phyloP scores from a whole-genome alignment of 2,329 filamentous ascomycete species.

The Cryoendolithus antarcticus region DNA sequence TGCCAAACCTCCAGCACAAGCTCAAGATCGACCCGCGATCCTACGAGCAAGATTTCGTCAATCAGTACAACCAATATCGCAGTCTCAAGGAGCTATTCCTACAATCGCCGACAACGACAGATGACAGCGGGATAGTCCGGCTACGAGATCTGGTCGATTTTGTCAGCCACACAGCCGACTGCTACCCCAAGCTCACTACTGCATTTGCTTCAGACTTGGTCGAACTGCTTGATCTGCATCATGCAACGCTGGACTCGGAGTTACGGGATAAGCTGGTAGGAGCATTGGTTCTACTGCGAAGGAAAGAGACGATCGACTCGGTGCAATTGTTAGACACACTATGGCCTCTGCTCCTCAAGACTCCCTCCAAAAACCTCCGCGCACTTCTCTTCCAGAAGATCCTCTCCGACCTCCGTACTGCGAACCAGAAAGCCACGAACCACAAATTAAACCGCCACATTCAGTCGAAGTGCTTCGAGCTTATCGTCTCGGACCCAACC shows the following conservation, averaged over 20 bases:
- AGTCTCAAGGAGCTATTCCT: constrained; percentile 86
- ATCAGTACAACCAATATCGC: constrained; percentile 85
- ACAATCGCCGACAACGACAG: constrained; percentile 64
- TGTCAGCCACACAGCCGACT: constrained; percentile 84
- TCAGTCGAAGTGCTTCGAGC: constrained; percentile 84
- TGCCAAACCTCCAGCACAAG: constrained; percentile 85
- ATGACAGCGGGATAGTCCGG: constrained; percentile 65
- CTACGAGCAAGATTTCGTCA: constrained; percentile 78
- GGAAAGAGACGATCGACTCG: constrained; percentile 88
- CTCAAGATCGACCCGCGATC: constrained; percentile 79
- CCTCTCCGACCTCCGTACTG: constrained; percentile 74
- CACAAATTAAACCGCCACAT: constrained; percentile 88
- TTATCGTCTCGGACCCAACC: constrained; percentile 72
- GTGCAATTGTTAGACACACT: constrained; percentile 71
- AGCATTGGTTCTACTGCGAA: constrained; percentile 71
- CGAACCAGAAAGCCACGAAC: constrained; percentile 78
- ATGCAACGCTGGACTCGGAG: constrained; percentile 69
- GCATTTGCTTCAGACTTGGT: constrained; percentile 72
- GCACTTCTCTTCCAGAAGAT: constrained; percentile 82
- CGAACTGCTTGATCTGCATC: constrained; percentile 67
- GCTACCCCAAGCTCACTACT: constrained; percentile 70
- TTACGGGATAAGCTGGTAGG: constrained; percentile 89
- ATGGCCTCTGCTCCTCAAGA: constrained; percentile 89
- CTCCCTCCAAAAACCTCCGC: constrained; percentile 79
- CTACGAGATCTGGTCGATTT: constrained; percentile 89